Evolutionary conservation across 805 yeast genomes (phyloP).

Genomic region (Ogataea methanolica): DNA sequence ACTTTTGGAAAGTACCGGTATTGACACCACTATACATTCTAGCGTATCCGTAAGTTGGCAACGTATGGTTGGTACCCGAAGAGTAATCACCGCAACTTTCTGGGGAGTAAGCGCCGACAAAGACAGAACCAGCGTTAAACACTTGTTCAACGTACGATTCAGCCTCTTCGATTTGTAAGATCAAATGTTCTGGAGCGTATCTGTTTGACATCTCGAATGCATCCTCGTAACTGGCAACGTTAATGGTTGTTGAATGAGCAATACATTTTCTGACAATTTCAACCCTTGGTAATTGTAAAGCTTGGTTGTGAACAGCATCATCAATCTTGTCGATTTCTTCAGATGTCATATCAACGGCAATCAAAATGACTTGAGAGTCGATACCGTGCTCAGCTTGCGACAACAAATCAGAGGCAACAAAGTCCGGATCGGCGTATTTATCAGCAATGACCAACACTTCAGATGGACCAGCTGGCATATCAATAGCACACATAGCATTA

Average conservation of each 20-base stretch:
- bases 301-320: conserved; percentile 80
- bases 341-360: conserved; percentile 69
- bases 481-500: conserved; percentile 90
- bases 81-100: conserved; percentile 99
- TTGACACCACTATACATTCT: conserved; percentile 96
- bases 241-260: conserved; percentile 80
- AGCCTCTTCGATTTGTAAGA: conserved; percentile 84
- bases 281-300: conserved; percentile 78
- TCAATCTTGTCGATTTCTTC: conserved; percentile 66
- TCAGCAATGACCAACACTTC: conserved; percentile 97
- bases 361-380: conserved; percentile 92
- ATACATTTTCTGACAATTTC: conserved; percentile 91
- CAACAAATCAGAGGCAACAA: conserved; percentile 92
- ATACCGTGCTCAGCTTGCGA: conserved; percentile 99
- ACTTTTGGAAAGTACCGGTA: conserved; percentile 92
- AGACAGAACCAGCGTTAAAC: conserved; percentile 92
- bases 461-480: conserved; percentile 99
- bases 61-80: conserved; percentile 95
- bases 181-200: conserved; percentile 98
- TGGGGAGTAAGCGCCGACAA: conserved; percentile 94
- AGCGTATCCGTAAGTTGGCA: conserved; percentile 98
- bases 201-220: conserved; percentile 85
- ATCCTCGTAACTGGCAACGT: conserved; percentile 64
- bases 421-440: conserved; percentile 81
- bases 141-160: conserved; percentile 63